phyloP scores from a whole-genome alignment of 192 early-diverging fungal species.

The Coemansia sp. region DNA sequence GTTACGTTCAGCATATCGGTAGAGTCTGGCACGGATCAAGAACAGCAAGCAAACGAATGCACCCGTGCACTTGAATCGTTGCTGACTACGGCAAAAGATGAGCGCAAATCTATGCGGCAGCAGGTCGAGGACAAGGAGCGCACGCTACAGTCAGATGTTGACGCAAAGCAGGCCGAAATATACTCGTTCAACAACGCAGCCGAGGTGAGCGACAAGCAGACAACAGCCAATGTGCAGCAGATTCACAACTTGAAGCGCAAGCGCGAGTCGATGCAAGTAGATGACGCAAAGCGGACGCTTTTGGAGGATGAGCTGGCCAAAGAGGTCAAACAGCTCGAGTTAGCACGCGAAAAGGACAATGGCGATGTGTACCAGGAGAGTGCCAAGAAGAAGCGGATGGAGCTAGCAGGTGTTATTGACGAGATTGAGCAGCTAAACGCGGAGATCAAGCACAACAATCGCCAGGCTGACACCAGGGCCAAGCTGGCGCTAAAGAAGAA shows the following conservation, averaged over 20 bases:
- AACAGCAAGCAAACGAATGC: conserved; percentile 22
- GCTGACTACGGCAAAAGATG: conserved; percentile 51
- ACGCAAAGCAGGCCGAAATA: conserved; percentile 36
- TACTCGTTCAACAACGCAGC: conserved; percentile 23
- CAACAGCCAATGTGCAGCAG: conserved; percentile 16
- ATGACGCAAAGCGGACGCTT: conserved; percentile 3
- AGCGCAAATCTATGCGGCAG: conserved; percentile 34
- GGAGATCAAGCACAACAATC: conserved; percentile 62
- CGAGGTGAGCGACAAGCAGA: conserved; percentile 22
- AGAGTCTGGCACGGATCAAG: conserved; percentile 12
- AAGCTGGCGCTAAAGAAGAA: conserved; percentile 58
- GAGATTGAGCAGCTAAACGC: conserved; percentile 43
- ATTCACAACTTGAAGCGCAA: conserved; percentile 18
- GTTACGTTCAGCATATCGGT: conserved; percentile 1
- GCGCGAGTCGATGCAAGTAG: conserved; percentile 26
- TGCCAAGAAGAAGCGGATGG: conserved; percentile 37
- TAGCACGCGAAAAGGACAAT: conserved; percentile 10
- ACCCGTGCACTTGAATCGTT: conserved; percentile 19
- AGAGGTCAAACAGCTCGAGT: conserved; percentile 33
- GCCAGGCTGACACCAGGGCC: conserved; percentile 64
- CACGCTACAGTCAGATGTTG: conserved; percentile 31
- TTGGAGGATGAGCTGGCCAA: conserved; percentile 28
- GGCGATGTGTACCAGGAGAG: conserved; percentile 20
- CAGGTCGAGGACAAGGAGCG: conserved; percentile 18
- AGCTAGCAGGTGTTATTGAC: conserved; percentile 54